A percentile compares a stretch with the other conserved stretches of the same genome.
These are phyloP conservation scores for Pythium apleroticum DNA, from an alignment of 352 stramenopile species.

Conservation along the genomic window DNA sequence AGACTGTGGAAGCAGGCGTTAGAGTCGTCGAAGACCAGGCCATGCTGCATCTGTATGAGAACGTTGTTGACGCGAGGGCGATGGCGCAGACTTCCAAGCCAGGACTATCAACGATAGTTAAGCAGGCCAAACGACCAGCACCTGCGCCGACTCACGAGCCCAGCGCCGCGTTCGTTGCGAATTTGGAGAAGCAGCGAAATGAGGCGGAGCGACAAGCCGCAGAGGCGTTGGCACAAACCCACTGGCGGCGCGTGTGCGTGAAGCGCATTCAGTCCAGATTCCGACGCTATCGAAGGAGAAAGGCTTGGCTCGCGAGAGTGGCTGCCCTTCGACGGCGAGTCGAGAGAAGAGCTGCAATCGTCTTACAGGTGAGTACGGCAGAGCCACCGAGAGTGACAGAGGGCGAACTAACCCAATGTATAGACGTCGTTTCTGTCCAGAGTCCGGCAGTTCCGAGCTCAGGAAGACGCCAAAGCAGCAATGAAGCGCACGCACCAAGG, in stretches of 20 bases:
- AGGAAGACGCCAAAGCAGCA: not conserved
- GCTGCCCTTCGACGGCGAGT: not conserved
- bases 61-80: conserved; percentile 32
- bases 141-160: not conserved
- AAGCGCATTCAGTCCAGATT: conserved; percentile 13
- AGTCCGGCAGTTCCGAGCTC: conserved; percentile 1
- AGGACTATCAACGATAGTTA: not conserved
- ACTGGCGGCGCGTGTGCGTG: conserved; percentile 19
- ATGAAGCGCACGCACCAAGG: conserved; percentile 29
- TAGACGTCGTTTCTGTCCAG: conserved; percentile 17
- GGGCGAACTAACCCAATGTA: too few relatives aligned
- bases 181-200: conserved; percentile 23
- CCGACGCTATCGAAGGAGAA: conserved; percentile 2
- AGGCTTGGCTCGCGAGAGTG: not conserved
- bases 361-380: conserved; percentile 21
- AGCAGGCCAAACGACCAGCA: not conserved
- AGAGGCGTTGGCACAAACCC: conserved; percentile 5
- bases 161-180: conserved; percentile 18
- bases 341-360: conserved; percentile 8
- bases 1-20: not conserved
- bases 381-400: too few relatives aligned
- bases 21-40: not conserved
- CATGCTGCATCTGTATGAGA: conserved; percentile 37
- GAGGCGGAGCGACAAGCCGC: not conserved
- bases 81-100: conserved; percentile 4